Conservation (phyloP, 2,329 filamentous ascomycete genomes). For the Calonectria pseudoturangicola region DNA sequence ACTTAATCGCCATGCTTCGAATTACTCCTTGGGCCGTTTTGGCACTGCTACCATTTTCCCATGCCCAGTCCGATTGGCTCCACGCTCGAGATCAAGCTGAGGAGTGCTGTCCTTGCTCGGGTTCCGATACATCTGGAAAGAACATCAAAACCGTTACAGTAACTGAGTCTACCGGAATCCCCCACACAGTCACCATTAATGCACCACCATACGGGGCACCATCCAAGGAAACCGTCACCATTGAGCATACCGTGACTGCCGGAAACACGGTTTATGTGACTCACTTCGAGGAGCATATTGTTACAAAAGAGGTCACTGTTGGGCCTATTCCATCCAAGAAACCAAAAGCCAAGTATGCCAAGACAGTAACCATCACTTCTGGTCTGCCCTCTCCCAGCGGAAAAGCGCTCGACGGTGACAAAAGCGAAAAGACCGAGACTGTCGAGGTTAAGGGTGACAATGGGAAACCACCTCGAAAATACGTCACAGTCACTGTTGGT, state of each 20-base stretch:
- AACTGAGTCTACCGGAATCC: conserved; percentile 46
- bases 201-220: conserved; percentile 43
- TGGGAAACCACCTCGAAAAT: conserved; percentile 11
- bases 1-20: conserved; percentile 50
- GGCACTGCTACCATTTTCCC: conserved; percentile 51
- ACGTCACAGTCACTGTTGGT: conserved; percentile 25
- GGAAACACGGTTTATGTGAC: conserved; percentile 53
- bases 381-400: background rate
- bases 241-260: conserved; percentile 49
- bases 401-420: background rate
- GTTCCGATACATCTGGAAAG: conserved; percentile 40
- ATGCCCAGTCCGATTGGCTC: conserved; percentile 53
- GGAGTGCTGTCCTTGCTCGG: conserved; percentile 57
- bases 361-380: conserved; percentile 12
- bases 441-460: conserved; percentile 15
- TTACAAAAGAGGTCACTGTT: conserved; percentile 49
- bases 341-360: background rate
- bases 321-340: conserved; percentile 25
- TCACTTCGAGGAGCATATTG: conserved; percentile 48
- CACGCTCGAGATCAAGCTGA: conserved; percentile 45
- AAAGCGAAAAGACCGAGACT: conserved; percentile 36
- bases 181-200: conserved; percentile 47
- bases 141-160: conserved; percentile 53
- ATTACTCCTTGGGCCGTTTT: conserved; percentile 52
- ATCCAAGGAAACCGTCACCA: conserved; percentile 54